These are phyloP conservation scores for Monilinia fructicola DNA, from an alignment of 2,329 filamentous ascomycete species.

Conservation along the genomic window DNA sequence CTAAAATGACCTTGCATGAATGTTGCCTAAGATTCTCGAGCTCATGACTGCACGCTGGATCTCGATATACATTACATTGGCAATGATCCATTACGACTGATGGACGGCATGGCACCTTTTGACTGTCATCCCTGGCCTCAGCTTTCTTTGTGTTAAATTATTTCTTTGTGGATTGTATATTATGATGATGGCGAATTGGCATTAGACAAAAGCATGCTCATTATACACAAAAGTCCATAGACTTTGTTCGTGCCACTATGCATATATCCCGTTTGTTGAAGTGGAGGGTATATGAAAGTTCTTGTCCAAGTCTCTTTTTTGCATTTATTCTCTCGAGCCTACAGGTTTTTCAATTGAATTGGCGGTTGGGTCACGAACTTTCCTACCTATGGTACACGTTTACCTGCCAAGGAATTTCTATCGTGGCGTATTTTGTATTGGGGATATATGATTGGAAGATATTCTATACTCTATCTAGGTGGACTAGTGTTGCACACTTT, in stretches of 20 bases:
- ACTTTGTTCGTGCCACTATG: not conserved
- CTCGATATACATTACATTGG: slow-evolving; percentile 10
- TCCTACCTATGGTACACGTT: not conserved
- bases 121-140: slow-evolving; percentile 25
- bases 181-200: not conserved
- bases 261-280: slow-evolving; percentile 12
- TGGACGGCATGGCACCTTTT: slow-evolving; percentile 25
- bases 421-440: not conserved
- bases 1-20: not conserved
- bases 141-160: slow-evolving; percentile 1
- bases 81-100: slow-evolving; percentile 23
- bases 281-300: not conserved
- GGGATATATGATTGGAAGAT: not conserved
- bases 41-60: not conserved
- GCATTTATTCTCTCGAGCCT: not conserved
- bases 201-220: slow-evolving; percentile 20
- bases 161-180: slow-evolving; percentile 13
- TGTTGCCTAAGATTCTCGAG: not conserved
- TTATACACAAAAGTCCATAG: slow-evolving; percentile 10
- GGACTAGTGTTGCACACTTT: not conserved
- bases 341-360: not conserved
- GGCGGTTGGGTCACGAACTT: not conserved
- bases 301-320: not conserved
- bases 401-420: not conserved
- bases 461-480: not conserved